phyloP scores from a whole-genome alignment of 345 rosid genomes.

The Zanthoxylum bungeanum region DNA sequence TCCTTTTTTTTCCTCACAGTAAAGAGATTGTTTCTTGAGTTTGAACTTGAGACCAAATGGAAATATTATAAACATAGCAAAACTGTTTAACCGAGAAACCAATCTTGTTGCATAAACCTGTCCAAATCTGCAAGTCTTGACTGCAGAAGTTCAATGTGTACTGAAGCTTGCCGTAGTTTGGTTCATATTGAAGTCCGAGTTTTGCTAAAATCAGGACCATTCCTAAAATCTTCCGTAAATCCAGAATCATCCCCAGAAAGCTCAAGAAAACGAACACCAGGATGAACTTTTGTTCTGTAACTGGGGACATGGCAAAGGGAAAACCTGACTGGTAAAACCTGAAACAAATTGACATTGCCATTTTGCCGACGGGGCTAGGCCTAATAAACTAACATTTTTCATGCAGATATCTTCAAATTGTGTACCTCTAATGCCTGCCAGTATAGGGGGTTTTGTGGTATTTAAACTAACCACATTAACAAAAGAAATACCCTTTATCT shows the following conservation, averaged over 20 bases:
- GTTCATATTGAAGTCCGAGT: no score
- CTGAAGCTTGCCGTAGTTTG: no score
- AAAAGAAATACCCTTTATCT: slow-evolving; percentile 62
- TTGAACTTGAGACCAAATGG: no score
- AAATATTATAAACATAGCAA: no score
- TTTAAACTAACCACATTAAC: slow-evolving; percentile 61
- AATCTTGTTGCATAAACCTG: no score
- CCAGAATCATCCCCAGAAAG: background rate
- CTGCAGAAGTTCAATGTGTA: no score
- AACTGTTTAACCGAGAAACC: no score
- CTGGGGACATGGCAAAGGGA: slow-evolving; percentile 67
- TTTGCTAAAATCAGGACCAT: no score
- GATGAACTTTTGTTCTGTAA: slow-evolving; percentile 44
- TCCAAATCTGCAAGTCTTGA: no score
- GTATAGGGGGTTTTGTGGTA: slow-evolving; percentile 71
- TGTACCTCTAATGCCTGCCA: slow-evolving; percentile 67
- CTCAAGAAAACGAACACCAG: slow-evolving; percentile 37
- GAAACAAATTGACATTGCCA: slow-evolving; percentile 90
- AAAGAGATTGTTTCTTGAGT: no score
- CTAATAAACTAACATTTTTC: slow-evolving; percentile 63
- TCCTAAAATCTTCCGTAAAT: background rate
- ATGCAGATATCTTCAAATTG: slow-evolving; percentile 69
- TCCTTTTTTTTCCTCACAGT: no score
- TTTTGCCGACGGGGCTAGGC: slow-evolving; percentile 37
- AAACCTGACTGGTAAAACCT: slow-evolving; percentile 55